Evolutionary conservation across 345 rosid genomes (phyloP).

Genomic region (Hibiscus trionum): DNA sequence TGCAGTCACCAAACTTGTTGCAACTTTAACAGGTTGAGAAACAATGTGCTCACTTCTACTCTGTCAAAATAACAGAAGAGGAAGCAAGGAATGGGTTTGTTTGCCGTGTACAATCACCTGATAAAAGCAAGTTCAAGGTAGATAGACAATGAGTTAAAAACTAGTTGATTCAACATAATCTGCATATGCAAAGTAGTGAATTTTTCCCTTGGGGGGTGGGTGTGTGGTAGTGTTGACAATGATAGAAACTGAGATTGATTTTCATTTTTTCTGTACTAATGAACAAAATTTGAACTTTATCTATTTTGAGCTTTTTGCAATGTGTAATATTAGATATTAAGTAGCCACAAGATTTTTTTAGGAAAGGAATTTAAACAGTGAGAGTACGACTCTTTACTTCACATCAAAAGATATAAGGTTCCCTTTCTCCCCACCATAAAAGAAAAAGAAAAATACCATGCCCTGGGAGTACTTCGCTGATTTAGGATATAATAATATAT

Average conservation of each 20-base stretch:
- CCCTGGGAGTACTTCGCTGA: background rate
- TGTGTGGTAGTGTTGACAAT: background rate
- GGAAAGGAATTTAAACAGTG: background rate
- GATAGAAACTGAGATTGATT: background rate
- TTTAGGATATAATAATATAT: background rate
- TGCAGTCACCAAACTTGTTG: constrained; percentile 19
- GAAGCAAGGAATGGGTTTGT: constrained; percentile 82
- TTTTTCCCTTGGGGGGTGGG: background rate
- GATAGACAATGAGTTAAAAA: constrained; percentile 2
- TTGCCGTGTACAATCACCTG: constrained; percentile 82
- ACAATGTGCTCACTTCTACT: constrained; percentile 97
- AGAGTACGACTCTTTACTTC: background rate
- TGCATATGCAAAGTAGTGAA: background rate
- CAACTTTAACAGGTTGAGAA: constrained; percentile 75
- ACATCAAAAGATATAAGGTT: background rate
- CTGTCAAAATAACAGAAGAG: constrained; percentile 78
- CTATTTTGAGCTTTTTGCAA: background rate
- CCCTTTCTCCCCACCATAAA: background rate
- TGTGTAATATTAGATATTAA: background rate
- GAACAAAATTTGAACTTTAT: background rate
- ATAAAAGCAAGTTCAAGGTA: constrained; percentile 99
- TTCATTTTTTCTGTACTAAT: background rate
- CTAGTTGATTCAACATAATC: background rate
- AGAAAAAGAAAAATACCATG: background rate
- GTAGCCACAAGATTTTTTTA: background rate